Evolutionary conservation across 495 filamentous ascomycete genomes (phyloP), one percentile per base, ranked within the genome.

Genomic region (Hypoxylon fuscum): DNA sequence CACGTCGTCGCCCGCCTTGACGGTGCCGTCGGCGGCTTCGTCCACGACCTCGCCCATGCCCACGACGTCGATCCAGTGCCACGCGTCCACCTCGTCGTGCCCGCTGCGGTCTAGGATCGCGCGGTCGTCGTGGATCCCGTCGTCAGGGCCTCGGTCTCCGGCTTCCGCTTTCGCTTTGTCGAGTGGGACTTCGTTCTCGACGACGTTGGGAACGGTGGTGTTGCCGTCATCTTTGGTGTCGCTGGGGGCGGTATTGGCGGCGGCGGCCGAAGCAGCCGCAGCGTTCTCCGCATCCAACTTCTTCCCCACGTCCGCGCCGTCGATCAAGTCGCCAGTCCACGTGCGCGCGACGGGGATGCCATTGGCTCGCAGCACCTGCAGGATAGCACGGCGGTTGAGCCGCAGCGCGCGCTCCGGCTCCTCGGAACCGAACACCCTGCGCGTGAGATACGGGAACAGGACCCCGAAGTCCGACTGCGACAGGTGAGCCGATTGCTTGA

Each of bases 391-490:
- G 3, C 79, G 71, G 54, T 93, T 92, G 17, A 92, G 71, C 41
- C 81, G 74, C 34, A 93, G 66, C 0, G 83, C 80, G 1, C 85
- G 73, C 62, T 87, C 85, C 0, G 89, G 88, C 45, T 86, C 80
- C 55, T 86, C 83, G 1, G 80, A 81, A 3, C 79, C 79, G 62
- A 88, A 83, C 6, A 87, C 74, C 46, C 75, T 76, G 45, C 78
- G 81, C 18, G 85, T 86, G 17, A 89, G 62, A 74, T 83, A 84
- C 0, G 91, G 89, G 68, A 92, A 93, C 15, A 94, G 72, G 9
- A 91, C 68, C n/a, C 86, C 90, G 69, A 92, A 93, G 64, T 93
- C 90, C 12, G 82, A 87, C 74, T 93, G 90, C 31, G 76, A 85
- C 18, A 93, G 77, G 69, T 94, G 90, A 0, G 89, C 89, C 3